Base-by-base conservation (phyloP, 345 rosid species). In the Eucalyptus marginata region DNA sequence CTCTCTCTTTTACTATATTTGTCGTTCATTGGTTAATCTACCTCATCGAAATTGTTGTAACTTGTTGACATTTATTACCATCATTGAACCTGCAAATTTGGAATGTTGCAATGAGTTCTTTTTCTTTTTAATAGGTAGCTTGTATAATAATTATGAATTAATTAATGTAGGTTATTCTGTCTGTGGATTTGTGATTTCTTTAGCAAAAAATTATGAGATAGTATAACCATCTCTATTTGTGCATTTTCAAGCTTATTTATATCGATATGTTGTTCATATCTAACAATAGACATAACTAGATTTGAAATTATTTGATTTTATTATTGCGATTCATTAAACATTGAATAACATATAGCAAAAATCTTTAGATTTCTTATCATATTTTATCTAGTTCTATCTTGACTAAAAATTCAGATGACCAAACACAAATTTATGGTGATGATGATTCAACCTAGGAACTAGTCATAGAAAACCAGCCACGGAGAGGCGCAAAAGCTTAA, bases 11-110 rank as follows among this genome's bases (percentile, higher is more conserved):
- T 4, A 56, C 62, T 56, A 56, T 56, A 56, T 56, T 56, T 56
- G 62, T 22, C 3, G 6, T 56, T 56, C 25, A 24, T 24, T 56
- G 62, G 29, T 56, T 22, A 24, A 24, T 24, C 27, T 56, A 22
- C 62, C 62, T 56, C 29, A 25, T 56, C 2, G 13, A 56, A 24
- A 25, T 56, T 56, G 29, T 56, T 0, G 0, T 56, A 56, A 25
- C 29, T 56, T 56, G 27, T 56, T 56, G 27, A 10, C 62, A 56
- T 56, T 56, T 56, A 56, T 56, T 56, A 9, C 22, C 0, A 54
- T 54, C 1, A 24, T 24, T 56, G 1, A 24, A 24, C 62, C 0
- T 56, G 0, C 13, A 56, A 24, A 1, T 24, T 56, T 2, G 62
- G 62, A 56, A 56, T 24, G 62, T 24, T 22, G 29, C 62, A 24